Evolutionary conservation across 2,329 filamentous ascomycete species (phyloP).

Genomic region (Colletotrichum siamense): DNA sequence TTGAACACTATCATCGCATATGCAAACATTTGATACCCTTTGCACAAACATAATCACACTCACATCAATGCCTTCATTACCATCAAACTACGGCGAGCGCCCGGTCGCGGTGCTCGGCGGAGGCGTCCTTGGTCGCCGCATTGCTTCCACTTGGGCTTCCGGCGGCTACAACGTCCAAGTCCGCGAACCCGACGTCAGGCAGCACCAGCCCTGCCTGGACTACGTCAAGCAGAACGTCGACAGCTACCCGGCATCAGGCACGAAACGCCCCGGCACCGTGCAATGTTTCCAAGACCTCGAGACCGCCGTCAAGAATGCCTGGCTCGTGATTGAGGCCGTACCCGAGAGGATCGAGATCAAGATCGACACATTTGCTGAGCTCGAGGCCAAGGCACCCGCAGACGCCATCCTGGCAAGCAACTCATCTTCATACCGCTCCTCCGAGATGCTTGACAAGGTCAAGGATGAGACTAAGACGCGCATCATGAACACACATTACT

Average conservation of each 20-base stretch:
- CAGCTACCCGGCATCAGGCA: constrained; percentile 28
- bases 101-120: constrained; percentile 44
- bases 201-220: constrained; percentile 39
- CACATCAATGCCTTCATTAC: constrained; percentile 23
- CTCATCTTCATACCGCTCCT: constrained; percentile 56
- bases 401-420: constrained; percentile 58
- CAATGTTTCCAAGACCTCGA: constrained; percentile 40
- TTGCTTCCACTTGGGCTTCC: constrained; percentile 43
- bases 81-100: constrained; percentile 27
- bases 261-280: constrained; percentile 27
- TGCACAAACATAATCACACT: not conserved
- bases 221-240: constrained; percentile 43
- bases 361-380: constrained; percentile 49
- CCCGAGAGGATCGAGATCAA: constrained; percentile 56
- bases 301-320: constrained; percentile 48
- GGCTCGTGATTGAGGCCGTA: constrained; percentile 60
- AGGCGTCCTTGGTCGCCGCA: constrained; percentile 48
- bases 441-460: constrained; percentile 51
- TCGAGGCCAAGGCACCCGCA: constrained; percentile 44
- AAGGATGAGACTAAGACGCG: constrained; percentile 37
- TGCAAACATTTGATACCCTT: not conserved
- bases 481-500: constrained; percentile 57
- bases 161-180: constrained; percentile 48
- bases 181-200: constrained; percentile 43
- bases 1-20: not conserved